phyloP scores from a whole-genome alignment of 169 alveolate species.

The Plasmodium ovale region DNA sequence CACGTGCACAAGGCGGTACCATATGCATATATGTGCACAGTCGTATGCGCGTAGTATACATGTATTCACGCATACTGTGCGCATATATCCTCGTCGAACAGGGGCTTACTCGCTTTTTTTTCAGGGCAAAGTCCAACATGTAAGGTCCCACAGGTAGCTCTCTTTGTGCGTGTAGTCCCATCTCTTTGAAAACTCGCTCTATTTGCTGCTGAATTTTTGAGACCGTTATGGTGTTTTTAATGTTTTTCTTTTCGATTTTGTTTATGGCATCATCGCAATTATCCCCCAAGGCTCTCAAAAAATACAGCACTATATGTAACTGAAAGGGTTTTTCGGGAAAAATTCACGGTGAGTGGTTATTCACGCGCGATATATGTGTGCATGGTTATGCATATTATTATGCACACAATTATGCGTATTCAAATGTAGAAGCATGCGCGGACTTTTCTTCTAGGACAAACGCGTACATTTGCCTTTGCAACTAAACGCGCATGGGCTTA shows the following conservation, averaged over 20 bases:
- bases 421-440: too few relatives aligned
- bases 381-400: not conserved
- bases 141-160: slow-evolving; percentile 64
- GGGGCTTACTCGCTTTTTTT: slow-evolving; percentile 27
- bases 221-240: slow-evolving; percentile 48
- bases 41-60: not conserved
- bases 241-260: slow-evolving; percentile 34
- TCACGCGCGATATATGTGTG: not conserved
- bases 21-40: too few relatives aligned
- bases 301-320: slow-evolving; percentile 56
- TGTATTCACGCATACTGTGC: not conserved
- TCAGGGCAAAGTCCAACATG: slow-evolving; percentile 43
- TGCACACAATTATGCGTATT: too few relatives aligned
- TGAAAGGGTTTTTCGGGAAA: not conserved
- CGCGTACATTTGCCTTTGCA: not conserved
- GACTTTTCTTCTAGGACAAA: too few relatives aligned
- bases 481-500: not conserved
- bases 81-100: not conserved
- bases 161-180: slow-evolving; percentile 26
- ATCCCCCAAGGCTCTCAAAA: slow-evolving; percentile 16
- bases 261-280: slow-evolving; percentile 43
- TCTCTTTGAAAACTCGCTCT: slow-evolving; percentile 48
- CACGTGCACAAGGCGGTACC: not conserved
- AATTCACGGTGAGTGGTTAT: too few relatives aligned
- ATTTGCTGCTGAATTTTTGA: slow-evolving; percentile 69